phyloP scores from a whole-genome alignment of 2,329 filamentous ascomycete genomes.

The Colletotrichum australisinense region DNA sequence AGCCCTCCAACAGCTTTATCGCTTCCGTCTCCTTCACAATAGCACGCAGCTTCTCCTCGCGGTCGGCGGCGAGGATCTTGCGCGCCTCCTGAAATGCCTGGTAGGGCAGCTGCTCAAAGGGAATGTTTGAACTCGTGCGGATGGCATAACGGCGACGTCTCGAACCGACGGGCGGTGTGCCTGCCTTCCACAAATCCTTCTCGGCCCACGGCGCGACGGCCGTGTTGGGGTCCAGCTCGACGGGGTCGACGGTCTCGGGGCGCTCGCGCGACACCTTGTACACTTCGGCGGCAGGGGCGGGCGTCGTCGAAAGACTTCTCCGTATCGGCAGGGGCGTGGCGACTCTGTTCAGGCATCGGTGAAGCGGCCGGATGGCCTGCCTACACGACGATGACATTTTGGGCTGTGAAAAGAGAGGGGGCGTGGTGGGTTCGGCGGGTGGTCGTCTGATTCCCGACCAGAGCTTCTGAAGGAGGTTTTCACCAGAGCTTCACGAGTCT shows the following conservation, averaged over 20 bases:
- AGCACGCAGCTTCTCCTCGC: conserved; percentile 80
- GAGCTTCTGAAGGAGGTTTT: conserved; percentile 16
- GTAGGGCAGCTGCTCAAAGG: conserved; percentile 94
- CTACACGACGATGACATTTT: conserved; percentile 68
- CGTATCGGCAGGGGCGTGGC: conserved; percentile 44
- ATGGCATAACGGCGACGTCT: conserved; percentile 83
- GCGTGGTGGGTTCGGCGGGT: conserved; percentile 10
- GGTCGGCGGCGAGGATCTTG: conserved; percentile 82
- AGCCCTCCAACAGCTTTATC: conserved; percentile 74
- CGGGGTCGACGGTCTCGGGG: conserved; percentile 43
- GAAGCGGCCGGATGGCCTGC: conserved; percentile 67
- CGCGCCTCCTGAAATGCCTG: conserved; percentile 98
- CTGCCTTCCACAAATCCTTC: conserved; percentile 73
- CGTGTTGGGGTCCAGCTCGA: conserved; percentile 73
- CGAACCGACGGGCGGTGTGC: conserved; percentile 82
- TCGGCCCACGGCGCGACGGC: conserved; percentile 74
- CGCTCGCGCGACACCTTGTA: conserved; percentile 37
- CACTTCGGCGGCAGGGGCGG: conserved; percentile 45
- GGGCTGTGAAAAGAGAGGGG: conserved; percentile 18
- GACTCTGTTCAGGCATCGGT: conserved; percentile 62
- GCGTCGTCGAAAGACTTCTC: conserved; percentile 44
- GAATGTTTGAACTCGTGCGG: conserved; percentile 73
- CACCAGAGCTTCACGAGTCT: conserved; percentile 25
- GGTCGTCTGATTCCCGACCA: conserved; percentile 7
- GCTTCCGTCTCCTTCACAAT: conserved; percentile 76